Conservation (phyloP, 2,329 filamentous ascomycete species). For the Pseudohalonectria lignicola region DNA sequence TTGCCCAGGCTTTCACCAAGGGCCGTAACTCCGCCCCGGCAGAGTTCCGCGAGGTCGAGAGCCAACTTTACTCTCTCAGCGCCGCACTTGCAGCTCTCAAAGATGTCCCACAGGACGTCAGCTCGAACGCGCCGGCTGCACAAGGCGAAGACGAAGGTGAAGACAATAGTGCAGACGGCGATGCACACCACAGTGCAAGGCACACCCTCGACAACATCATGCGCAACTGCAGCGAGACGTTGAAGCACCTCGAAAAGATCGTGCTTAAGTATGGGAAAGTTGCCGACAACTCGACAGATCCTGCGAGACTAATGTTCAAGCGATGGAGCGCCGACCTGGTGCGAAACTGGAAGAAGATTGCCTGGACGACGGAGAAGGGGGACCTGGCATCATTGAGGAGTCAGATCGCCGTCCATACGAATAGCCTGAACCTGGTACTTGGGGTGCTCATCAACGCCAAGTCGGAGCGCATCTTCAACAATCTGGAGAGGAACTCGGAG, state of each 20-base stretch:
- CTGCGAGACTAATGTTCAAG: constrained; percentile 1
- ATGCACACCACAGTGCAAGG: not conserved
- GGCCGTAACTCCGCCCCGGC: constrained; percentile 17
- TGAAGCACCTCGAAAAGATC: not conserved
- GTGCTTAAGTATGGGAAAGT: not conserved
- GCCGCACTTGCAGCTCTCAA: too few species aligned
- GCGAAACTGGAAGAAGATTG: constrained; percentile 17
- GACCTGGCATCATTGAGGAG: constrained; percentile 12
- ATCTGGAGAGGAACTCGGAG: not conserved
- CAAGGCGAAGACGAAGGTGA: not conserved
- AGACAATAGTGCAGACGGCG: not conserved
- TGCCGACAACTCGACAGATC: not conserved
- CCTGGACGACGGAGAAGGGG: constrained; percentile 17
- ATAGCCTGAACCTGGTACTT: constrained; percentile 13
- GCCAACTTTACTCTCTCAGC: constrained; percentile 17
- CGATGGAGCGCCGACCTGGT: constrained; percentile 12
- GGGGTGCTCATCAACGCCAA: constrained; percentile 6
- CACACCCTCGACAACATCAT: not conserved
- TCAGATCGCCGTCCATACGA: constrained; percentile 13
- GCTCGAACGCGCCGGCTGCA: constrained; percentile 4
- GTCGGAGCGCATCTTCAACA: not conserved
- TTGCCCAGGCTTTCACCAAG: constrained; percentile 16
- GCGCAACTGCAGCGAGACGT: not conserved
- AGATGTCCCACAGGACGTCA: too few species aligned
- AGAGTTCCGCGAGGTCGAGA: constrained; percentile 18